Evolutionary conservation across 192 early-diverging fungal species (phyloP), one percentile per base, ranked within the genome.

Genomic region (Haplosporangium gracile): DNA sequence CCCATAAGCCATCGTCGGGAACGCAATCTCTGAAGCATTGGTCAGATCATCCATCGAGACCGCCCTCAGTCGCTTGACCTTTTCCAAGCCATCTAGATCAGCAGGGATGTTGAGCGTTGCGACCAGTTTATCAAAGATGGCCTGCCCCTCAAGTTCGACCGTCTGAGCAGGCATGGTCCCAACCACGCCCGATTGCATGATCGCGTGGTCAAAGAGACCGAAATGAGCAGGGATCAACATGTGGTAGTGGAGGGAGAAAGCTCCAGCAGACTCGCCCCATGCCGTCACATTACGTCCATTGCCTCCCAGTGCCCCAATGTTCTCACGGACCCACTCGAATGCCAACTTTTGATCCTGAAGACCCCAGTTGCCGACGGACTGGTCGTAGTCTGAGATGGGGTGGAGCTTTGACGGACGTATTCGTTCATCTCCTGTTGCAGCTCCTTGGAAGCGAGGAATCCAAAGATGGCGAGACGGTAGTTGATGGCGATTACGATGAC

Each of bases 391-490:
- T 18, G 78, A 9, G 9, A 74, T 32, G 4, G 60, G 18, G 57
- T 60, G 0, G 78, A 51, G 20, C 26, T 13, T 13, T 53, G 36
- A 24, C 43, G 36, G 38, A 38, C 45, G 11, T 74, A 32, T 63
- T 82, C 80, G 57, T 75, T 7, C 57, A 78, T 68, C 1, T 88
- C 87, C 7, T 80, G 39, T 26, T 79, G 39, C 15, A 88, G 39
- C 34, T 88, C 82, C 29, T 70, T 69, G 43, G 78, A 81, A 16
- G 88, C 69, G 7, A 91, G 74, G 72, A 89, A 92, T 7, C 90
- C 91, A 45, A 90, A 82, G 15, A 79, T 40, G 42, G 89, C 88
- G 16, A 91, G 74, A 26, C 92, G 90, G 77, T 93, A 91, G 77
- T 90, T 91, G 76, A 88, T 18, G 11, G 68, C 74, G 32, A 93